phyloP scores from a whole-genome alignment of 2,329 filamentous ascomycete species.

The Cercospora sp. region DNA sequence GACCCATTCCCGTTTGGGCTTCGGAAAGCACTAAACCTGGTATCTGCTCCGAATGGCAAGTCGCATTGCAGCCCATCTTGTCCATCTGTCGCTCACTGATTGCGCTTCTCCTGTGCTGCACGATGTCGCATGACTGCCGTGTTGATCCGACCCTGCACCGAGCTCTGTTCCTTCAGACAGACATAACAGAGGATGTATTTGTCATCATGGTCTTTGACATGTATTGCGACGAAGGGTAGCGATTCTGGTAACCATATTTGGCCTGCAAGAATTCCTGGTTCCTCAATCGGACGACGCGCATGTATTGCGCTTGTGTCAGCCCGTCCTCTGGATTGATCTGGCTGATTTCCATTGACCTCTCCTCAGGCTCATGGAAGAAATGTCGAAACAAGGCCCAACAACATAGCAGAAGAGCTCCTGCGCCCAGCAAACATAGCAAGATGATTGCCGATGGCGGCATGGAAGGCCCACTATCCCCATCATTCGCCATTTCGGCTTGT shows the following conservation, averaged over 20 bases:
- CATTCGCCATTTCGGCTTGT: not conserved
- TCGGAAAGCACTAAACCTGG: not conserved
- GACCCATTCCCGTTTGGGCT: not conserved
- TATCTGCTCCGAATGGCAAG: not conserved
- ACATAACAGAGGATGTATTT: slow-evolving; percentile 19
- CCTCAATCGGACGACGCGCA: slow-evolving; percentile 28
- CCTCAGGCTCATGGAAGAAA: slow-evolving; percentile 17
- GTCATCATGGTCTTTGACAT: slow-evolving; percentile 15
- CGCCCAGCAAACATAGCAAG: slow-evolving; percentile 28
- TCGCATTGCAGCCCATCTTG: not conserved
- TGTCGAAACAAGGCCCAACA: slow-evolving; percentile 26
- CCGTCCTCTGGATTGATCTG: slow-evolving; percentile 16
- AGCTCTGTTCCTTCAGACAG: slow-evolving; percentile 1
- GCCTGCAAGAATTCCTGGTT: slow-evolving; percentile 27
- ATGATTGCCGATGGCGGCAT: slow-evolving; percentile 28
- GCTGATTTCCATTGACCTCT: slow-evolving; percentile 4
- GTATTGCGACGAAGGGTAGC: slow-evolving; percentile 10
- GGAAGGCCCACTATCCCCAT: slow-evolving; percentile 9
- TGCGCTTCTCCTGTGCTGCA: not conserved
- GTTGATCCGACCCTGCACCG: not conserved
- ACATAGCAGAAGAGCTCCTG: slow-evolving; percentile 24
- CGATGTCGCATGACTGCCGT: not conserved
- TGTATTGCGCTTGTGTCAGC: slow-evolving; percentile 29
- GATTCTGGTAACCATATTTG: slow-evolving; percentile 17
- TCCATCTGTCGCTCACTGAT: not conserved